These are phyloP conservation scores for Gossypium thurberi DNA, from an alignment of 345 rosid species.

Conservation along the genomic window DNA sequence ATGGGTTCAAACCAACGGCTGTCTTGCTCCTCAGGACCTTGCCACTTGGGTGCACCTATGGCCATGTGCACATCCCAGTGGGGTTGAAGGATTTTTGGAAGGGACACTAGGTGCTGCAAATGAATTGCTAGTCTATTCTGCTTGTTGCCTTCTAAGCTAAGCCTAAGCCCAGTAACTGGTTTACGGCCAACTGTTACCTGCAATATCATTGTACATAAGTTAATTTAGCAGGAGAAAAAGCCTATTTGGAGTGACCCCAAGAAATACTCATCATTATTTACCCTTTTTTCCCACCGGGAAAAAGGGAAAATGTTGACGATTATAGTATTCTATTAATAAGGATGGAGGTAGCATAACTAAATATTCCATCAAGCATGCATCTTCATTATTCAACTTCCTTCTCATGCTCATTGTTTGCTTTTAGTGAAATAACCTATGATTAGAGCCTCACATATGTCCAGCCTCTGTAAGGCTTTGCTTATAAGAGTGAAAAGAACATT, in stretches of 20 bases:
- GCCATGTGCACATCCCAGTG: conserved; percentile 96
- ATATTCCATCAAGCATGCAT: not conserved
- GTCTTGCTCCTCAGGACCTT: conserved; percentile 97
- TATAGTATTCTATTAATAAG: not conserved
- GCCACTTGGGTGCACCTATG: conserved; percentile 97
- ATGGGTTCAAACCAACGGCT: conserved; percentile 98
- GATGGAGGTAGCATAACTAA: not conserved
- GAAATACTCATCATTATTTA: not conserved
- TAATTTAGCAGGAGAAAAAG: conserved; percentile 5
- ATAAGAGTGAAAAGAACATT: too few relatives aligned
- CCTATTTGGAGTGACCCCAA: not conserved
- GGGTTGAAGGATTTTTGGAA: conserved; percentile 89
- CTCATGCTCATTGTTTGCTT: not conserved
- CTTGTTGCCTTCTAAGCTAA: conserved; percentile 78
- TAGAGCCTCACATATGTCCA: not conserved
- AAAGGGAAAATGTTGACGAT: too few relatives aligned
- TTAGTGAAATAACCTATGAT: not conserved
- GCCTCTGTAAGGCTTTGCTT: too few relatives aligned
- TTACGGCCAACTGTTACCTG: conserved; percentile 98
- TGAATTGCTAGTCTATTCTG: conserved; percentile 83
- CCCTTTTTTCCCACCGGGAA: not conserved
- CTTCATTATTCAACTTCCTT: not conserved
- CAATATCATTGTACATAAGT: conserved; percentile 4
- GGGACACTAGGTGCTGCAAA: conserved; percentile 89
- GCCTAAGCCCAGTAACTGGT: conserved; percentile 90